Evolutionary conservation across 2,329 filamentous ascomycete genomes (phyloP).

Genomic region (Cladophialophora chaetospira): DNA sequence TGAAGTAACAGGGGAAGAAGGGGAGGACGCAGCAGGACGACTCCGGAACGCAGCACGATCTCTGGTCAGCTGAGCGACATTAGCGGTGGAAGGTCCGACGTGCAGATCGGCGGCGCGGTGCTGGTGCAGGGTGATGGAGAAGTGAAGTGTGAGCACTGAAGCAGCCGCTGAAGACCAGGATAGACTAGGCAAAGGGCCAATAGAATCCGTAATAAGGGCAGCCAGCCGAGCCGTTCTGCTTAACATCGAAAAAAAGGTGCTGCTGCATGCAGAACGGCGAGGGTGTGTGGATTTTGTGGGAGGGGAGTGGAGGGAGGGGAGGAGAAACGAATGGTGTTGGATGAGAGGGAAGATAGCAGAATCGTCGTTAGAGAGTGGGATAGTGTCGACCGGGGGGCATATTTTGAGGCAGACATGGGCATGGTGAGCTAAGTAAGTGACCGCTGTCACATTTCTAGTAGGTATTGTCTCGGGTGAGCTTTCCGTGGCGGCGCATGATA

Average conservation of each 20-base stretch:
- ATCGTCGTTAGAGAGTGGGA: conserved; percentile 18
- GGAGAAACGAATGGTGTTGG: conserved; percentile 12
- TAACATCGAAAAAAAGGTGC: conserved; percentile 28
- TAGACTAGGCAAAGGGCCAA: conserved; percentile 12
- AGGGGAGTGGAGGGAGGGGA: conserved; percentile 13
- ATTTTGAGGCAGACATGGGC: conserved; percentile 4
- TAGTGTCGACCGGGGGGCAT: conserved; percentile 22
- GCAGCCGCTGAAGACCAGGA: conserved; percentile 6
- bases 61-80: conserved; percentile 28
- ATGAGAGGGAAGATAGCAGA: conserved; percentile 17
- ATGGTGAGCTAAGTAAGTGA: background rate
- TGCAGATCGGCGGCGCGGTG: conserved; percentile 20
- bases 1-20: conserved; percentile 8
- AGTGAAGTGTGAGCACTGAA: conserved; percentile 9
- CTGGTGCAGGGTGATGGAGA: conserved; percentile 13
- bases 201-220: conserved; percentile 1
- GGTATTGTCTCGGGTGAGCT: background rate
- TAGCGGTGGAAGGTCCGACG: conserved; percentile 18
- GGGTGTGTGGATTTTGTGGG: conserved; percentile 22
- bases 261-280: conserved; percentile 22
- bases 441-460: background rate
- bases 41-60: conserved; percentile 14
- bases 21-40: background rate
- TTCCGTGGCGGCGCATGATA: background rate
- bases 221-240: conserved; percentile 27